These are phyloP conservation scores for Candida sphagnicola DNA, from an alignment of 805 yeast species.

Conservation along the genomic window DNA sequence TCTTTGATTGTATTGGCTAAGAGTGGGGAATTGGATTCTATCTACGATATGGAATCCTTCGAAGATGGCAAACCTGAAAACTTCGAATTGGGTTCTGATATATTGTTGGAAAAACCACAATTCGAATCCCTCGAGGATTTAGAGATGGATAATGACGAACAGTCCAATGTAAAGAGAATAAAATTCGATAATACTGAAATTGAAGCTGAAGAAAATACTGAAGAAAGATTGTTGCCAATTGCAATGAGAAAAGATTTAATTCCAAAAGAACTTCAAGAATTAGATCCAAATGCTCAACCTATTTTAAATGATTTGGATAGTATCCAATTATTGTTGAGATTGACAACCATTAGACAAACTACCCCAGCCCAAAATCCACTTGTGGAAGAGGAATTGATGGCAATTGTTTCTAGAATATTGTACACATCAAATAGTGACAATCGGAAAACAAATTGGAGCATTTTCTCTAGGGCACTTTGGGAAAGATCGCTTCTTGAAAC, in stretches of 20 bases:
- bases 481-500: slow-evolving; percentile 84
- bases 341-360: slow-evolving; percentile 58
- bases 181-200: slow-evolving; percentile 34
- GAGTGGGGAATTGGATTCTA: slow-evolving; percentile 24
- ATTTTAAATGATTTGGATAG: slow-evolving; percentile 63
- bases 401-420: slow-evolving; percentile 70
- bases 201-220: slow-evolving; percentile 11
- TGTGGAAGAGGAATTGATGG: slow-evolving; percentile 78
- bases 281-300: slow-evolving; percentile 86
- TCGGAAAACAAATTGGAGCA: slow-evolving; percentile 59
- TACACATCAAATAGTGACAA: slow-evolving; percentile 38
- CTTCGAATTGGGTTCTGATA: slow-evolving; percentile 67
- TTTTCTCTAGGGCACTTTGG: slow-evolving; percentile 84
- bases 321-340: slow-evolving; percentile 68
- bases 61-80: slow-evolving; percentile 44
- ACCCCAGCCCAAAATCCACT: slow-evolving; percentile 70
- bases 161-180: slow-evolving; percentile 31
- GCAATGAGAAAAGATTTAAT: slow-evolving; percentile 60
- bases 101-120: slow-evolving; percentile 69
- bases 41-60: slow-evolving; percentile 17
- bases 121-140: slow-evolving; percentile 58
- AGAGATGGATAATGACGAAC: slow-evolving; percentile 28
- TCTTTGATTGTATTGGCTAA: slow-evolving; percentile 75
- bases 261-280: slow-evolving; percentile 45
- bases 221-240: slow-evolving; percentile 52